These are phyloP conservation scores for Codiaeum variegatum DNA, from an alignment of 441 rosid species.

Conservation along the genomic window DNA sequence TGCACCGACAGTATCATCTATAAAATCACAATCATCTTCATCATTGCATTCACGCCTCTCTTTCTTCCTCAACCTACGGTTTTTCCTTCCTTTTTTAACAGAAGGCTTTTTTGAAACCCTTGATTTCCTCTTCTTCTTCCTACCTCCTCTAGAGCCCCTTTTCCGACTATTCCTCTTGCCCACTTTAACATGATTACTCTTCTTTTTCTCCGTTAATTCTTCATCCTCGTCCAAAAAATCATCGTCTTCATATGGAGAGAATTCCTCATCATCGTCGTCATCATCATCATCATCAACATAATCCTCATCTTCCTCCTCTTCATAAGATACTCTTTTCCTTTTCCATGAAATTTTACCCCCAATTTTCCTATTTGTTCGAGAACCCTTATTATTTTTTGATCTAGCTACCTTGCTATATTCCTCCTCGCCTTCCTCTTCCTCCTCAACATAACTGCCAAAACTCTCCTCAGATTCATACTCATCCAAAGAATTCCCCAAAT, in stretches of 20 bases:
- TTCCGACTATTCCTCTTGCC: slow-evolving; percentile 31
- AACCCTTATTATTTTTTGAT: slow-evolving; percentile 33
- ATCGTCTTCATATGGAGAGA: slow-evolving; percentile 55
- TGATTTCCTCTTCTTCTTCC: slow-evolving; percentile 43
- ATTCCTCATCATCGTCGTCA: slow-evolving; percentile 54
- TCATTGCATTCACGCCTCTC: slow-evolving; percentile 34
- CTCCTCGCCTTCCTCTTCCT: slow-evolving; percentile 40
- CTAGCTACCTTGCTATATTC: slow-evolving; percentile 34
- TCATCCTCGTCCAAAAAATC: slow-evolving; percentile 77
- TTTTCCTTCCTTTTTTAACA: slow-evolving; percentile 42
- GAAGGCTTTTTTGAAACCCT: slow-evolving; percentile 36
- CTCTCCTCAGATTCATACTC: slow-evolving; percentile 58
- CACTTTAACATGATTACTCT: slow-evolving; percentile 30
- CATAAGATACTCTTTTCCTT: slow-evolving; percentile 44
- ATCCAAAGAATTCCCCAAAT: slow-evolving; percentile 48
- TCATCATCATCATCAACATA: slow-evolving; percentile 44
- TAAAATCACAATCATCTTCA: slow-evolving; percentile 49
- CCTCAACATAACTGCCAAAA: slow-evolving; percentile 31
- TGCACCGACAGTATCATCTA: slow-evolving; percentile 31
- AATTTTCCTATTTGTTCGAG: slow-evolving; percentile 30
- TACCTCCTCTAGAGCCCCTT: slow-evolving; percentile 32
- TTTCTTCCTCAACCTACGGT: slow-evolving; percentile 44
- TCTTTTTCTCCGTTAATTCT: slow-evolving; percentile 35
- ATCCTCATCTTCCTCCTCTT: slow-evolving; percentile 50
- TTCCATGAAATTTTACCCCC: slow-evolving; percentile 42